phyloP scores from a whole-genome alignment of 73 alveolate genomes.

The Urostyla sp. region DNA sequence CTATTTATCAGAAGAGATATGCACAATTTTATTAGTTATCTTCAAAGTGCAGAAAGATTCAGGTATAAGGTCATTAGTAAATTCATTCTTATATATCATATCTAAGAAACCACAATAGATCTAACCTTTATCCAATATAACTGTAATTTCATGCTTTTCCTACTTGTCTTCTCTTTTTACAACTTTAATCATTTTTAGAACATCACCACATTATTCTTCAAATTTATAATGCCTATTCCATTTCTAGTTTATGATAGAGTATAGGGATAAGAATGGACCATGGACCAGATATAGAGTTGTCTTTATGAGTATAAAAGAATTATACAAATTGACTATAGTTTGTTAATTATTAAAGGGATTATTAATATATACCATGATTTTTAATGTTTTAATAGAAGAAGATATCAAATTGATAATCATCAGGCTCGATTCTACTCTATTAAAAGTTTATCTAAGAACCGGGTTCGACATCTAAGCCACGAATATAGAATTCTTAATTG shows the following conservation, averaged over 20 bases:
- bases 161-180: neutral
- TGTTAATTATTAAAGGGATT: neutral
- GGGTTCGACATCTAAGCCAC: neutral
- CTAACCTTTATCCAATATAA: conserved; percentile 1
- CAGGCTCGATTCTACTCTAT: neutral
- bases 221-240: conserved; percentile 24
- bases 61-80: neutral
- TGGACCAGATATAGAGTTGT: conserved; percentile 25
- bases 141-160: neutral
- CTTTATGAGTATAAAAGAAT: conserved; percentile 1
- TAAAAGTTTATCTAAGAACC: conserved; percentile 5
- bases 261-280: neutral
- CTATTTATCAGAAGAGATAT: neutral
- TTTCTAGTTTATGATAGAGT: neutral
- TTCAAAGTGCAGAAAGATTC: no score
- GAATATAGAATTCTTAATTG: neutral
- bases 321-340: conserved; percentile 10
- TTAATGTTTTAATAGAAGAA: conserved; percentile 18
- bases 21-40: neutral
- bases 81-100: no score
- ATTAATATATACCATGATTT: conserved; percentile 32
- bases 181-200: neutral
- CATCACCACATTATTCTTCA: conserved; percentile 7
- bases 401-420: conserved; percentile 3
- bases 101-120: neutral